Percentiles rank a stretch among this genome's conserved stretches.
Conservation (phyloP, 169 alveolate genomes). For the Plasmodium cynomolgi region DNA sequence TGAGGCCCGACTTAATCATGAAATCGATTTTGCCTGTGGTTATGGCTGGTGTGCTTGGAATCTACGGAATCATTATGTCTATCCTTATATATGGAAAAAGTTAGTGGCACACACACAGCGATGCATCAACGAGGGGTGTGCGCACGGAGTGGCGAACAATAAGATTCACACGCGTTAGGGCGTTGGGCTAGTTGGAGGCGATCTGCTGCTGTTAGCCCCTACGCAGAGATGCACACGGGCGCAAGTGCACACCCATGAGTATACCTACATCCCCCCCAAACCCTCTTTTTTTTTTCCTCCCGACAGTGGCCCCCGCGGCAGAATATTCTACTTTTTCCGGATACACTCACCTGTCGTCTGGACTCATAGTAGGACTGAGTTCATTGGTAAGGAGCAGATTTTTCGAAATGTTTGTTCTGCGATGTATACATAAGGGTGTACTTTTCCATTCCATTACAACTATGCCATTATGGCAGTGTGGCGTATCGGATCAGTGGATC, state of each 20-base stretch:
- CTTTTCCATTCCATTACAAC: neutral
- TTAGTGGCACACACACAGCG: neutral
- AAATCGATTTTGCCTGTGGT: constrained; percentile 99
- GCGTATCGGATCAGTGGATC: neutral
- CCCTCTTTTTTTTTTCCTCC: neutral
- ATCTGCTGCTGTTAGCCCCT: neutral
- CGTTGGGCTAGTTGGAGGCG: neutral
- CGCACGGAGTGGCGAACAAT: too few relatives aligned
- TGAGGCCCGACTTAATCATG: constrained; percentile 99
- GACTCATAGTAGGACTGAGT: constrained; percentile 95
- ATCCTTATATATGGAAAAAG: constrained; percentile 86
- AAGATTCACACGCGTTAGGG: neutral
- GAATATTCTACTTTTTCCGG: constrained; percentile 92
- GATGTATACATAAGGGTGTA: neutral
- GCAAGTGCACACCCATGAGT: neutral
- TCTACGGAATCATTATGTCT: constrained; percentile 97
- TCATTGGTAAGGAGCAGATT: constrained; percentile 81
- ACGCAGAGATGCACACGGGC: neutral
- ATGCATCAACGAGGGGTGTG: neutral
- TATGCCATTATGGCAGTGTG: neutral
- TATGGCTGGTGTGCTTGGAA: constrained; percentile 99
- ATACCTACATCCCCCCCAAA: neutral
- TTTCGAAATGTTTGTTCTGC: constrained; percentile 8
- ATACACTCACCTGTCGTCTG: constrained; percentile 97
- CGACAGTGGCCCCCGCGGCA: constrained; percentile 74